Percentiles rank a stretch among this genome's conserved stretches.
These are phyloP conservation scores for Xylaria sp. DNA, from an alignment of 2,329 filamentous ascomycete species.

Conservation along the genomic window DNA sequence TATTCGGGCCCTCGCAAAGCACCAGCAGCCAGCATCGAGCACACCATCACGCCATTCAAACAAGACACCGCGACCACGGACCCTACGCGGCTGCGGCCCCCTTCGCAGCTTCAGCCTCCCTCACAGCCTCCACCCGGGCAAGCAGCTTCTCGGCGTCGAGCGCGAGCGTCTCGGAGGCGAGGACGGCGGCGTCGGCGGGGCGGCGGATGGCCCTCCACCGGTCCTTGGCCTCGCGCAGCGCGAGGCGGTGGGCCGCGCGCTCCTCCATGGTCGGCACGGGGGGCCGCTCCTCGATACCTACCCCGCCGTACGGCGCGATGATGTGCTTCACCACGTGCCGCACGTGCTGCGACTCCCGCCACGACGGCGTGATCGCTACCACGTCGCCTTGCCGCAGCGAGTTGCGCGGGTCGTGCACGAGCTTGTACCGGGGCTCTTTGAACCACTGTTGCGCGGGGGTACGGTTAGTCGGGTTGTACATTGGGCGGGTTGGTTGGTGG, in stretches of 20 bases:
- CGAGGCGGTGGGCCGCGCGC: slow-evolving; percentile 57
- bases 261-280: slow-evolving; percentile 69
- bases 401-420: slow-evolving; percentile 79
- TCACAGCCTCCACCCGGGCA: neutral
- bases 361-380: slow-evolving; percentile 70
- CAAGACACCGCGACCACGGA: no score
- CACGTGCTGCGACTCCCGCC: slow-evolving; percentile 69
- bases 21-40: no score
- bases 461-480: no score
- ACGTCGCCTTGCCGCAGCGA: slow-evolving; percentile 78
- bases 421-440: slow-evolving; percentile 65
- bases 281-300: slow-evolving; percentile 65
- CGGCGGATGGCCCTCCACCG: slow-evolving; percentile 24
- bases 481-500: no score
- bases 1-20: no score
- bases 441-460: slow-evolving; percentile 62
- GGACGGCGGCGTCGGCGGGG: neutral
- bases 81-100: neutral
- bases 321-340: slow-evolving; percentile 77
- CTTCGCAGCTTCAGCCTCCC: neutral
- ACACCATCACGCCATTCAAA: no score
- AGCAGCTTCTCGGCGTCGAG: neutral
- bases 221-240: slow-evolving; percentile 31
- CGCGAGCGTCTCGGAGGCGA: neutral
- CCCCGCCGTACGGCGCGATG: slow-evolving; percentile 69